These are phyloP conservation scores for Backusella australiensis DNA, from an alignment of 192 early-diverging fungal genomes.

Conservation along the genomic window DNA sequence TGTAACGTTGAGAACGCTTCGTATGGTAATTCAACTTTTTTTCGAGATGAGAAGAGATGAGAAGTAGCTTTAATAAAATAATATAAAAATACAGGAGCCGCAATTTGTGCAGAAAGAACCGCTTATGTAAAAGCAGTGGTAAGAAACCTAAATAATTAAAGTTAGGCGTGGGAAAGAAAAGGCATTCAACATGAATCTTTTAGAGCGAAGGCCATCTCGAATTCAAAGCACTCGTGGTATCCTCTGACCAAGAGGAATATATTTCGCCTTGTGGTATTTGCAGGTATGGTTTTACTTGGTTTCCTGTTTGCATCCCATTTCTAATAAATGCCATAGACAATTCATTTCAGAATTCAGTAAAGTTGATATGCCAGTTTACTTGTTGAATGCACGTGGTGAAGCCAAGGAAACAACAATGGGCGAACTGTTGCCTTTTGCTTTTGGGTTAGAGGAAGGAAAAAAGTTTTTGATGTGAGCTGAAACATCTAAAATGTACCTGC, in stretches of 20 bases:
- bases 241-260: constrained; percentile 62
- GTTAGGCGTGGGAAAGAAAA: background rate
- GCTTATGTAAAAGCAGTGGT: constrained; percentile 88
- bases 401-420: constrained; percentile 47
- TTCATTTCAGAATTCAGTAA: constrained; percentile 80
- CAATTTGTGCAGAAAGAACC: constrained; percentile 90
- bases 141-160: constrained; percentile 19
- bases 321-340: constrained; percentile 45
- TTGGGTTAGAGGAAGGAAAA: constrained; percentile 59
- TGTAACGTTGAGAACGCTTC: constrained; percentile 92
- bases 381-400: constrained; percentile 53
- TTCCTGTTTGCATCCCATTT: background rate
- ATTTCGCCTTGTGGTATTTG: constrained; percentile 44
- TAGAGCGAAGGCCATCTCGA: constrained; percentile 72
- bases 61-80: background rate
- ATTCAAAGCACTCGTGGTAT: constrained; percentile 77
- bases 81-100: constrained; percentile 45
- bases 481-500: constrained; percentile 4
- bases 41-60: constrained; percentile 7
- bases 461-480: constrained; percentile 6
- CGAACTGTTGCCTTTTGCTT: constrained; percentile 68
- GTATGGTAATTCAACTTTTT: constrained; percentile 51
- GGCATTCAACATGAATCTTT: background rate
- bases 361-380: constrained; percentile 57
- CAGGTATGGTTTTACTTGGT: constrained; percentile 20